phyloP scores from a whole-genome alignment of 129 eudicot genomes.

The Lactuca sativa region DNA sequence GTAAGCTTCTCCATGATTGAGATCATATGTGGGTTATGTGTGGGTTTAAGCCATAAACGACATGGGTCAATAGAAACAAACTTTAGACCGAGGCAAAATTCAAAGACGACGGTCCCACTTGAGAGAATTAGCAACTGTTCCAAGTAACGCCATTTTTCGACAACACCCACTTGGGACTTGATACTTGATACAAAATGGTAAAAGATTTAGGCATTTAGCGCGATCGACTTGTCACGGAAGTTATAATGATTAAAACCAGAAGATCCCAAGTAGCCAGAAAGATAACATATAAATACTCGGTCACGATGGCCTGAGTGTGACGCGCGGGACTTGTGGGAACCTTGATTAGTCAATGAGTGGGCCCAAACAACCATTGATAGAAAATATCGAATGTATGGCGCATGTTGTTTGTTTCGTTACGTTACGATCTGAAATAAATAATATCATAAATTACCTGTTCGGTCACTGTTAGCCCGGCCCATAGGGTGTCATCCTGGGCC shows the following conservation, averaged over 20 bases:
- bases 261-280: neutral
- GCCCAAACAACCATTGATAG: neutral
- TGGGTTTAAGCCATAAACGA: constrained; percentile 2
- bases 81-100: constrained; percentile 1
- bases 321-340: neutral
- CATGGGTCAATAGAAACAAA: neutral
- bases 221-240: neutral
- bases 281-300: neutral
- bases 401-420: too few species aligned
- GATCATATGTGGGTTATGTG: neutral
- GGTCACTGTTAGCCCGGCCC: too few species aligned
- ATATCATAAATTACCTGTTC: too few species aligned
- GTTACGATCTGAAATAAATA: too few species aligned
- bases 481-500: too few species aligned
- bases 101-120: constrained; percentile 4
- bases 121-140: neutral
- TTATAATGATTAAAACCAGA: neutral
- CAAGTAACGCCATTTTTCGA: neutral
- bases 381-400: too few species aligned
- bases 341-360: neutral
- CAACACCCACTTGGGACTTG: too few species aligned
- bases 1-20: constrained; percentile 6
- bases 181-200: neutral
- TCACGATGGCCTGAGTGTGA: neutral
- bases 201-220: too few species aligned